Percentiles rank a stretch among this genome's conserved stretches.
Evolutionary conservation across 306 rosid genomes (phyloP).

Genomic region (Dalbergia cultrata): DNA sequence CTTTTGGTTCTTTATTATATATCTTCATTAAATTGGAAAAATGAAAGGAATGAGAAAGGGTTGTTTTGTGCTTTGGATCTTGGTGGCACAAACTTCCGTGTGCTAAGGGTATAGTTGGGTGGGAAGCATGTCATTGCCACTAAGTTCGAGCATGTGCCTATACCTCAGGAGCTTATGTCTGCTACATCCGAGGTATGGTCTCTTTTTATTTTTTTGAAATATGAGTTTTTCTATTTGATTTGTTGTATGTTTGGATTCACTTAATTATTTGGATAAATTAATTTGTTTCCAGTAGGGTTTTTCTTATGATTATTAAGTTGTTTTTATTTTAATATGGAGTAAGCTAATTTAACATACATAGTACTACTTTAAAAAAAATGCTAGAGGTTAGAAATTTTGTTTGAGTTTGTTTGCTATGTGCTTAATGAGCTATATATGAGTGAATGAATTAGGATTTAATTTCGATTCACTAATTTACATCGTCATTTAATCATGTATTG

Average conservation of each 20-base stretch:
- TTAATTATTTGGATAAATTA: too few relatives aligned
- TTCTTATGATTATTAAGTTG: neutral
- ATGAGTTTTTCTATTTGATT: neutral
- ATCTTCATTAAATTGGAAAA: constrained; percentile 7
- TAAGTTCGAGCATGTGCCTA: constrained; percentile 80
- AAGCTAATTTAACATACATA: too few relatives aligned
- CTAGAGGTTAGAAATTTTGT: too few relatives aligned
- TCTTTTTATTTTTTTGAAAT: neutral
- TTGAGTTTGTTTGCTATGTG: too few relatives aligned
- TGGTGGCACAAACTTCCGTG: constrained; percentile 93
- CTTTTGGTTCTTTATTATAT: neutral
- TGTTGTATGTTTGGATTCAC: neutral
- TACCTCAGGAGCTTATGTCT: constrained; percentile 81
- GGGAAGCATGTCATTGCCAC: constrained; percentile 79
- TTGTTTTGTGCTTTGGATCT: constrained; percentile 95
- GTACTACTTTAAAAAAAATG: too few relatives aligned
- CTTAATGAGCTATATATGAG: too few relatives aligned
- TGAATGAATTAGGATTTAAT: too few relatives aligned
- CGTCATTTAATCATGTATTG: too few relatives aligned
- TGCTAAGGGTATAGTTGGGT: constrained; percentile 85
- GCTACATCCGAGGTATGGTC: constrained; percentile 69
- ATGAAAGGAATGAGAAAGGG: constrained; percentile 82
- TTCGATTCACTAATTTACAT: too few relatives aligned
- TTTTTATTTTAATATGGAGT: too few relatives aligned
- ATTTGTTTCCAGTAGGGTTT: too few relatives aligned